Evolutionary conservation across 2,329 filamentous ascomycete genomes (phyloP).

Genomic region (Teratosphaeria pseudoeucalypti): DNA sequence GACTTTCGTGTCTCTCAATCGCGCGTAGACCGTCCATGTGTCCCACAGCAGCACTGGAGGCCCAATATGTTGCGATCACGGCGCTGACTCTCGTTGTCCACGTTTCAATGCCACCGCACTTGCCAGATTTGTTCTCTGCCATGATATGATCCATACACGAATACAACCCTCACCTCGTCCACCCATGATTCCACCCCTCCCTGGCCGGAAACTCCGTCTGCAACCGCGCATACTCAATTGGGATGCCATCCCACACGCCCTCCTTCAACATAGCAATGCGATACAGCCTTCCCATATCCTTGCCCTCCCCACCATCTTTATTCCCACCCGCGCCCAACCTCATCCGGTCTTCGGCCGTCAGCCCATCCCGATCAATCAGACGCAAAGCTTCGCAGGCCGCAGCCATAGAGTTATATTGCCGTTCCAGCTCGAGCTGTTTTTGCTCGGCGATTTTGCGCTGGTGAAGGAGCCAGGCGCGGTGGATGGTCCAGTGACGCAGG

Average conservation of each 20-base stretch:
- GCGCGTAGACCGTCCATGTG: too few relatives aligned
- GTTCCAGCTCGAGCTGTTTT: constrained; percentile 61
- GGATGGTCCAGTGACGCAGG: constrained; percentile 97
- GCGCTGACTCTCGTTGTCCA: too few relatives aligned
- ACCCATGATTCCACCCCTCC: constrained; percentile 85
- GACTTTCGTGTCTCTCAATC: too few relatives aligned
- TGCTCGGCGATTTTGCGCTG: constrained; percentile 56
- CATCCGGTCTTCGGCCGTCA: constrained; percentile 34
- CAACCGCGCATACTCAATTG: constrained; percentile 79
- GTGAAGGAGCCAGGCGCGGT: constrained; percentile 85
- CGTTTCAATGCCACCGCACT: too few relatives aligned
- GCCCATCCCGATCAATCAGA: constrained; percentile 35
- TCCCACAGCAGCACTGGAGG: too few relatives aligned
- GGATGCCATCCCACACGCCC: constrained; percentile 69
- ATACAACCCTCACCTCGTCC: constrained; percentile 51
- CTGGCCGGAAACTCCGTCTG: constrained; percentile 74
- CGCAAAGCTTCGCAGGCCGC: constrained; percentile 76
- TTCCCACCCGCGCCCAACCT: constrained; percentile 25
- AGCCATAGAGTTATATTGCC: constrained; percentile 73
- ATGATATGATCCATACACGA: too few relatives aligned
- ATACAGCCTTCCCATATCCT: constrained; percentile 64
- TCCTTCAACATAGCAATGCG: constrained; percentile 85
- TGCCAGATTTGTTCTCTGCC: too few relatives aligned
- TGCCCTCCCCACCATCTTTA: constrained; percentile 18
- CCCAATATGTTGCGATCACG: too few relatives aligned